These are phyloP conservation scores for Arachnomyces sp. DNA, from an alignment of 2,329 filamentous ascomycete species.

Conservation along the genomic window DNA sequence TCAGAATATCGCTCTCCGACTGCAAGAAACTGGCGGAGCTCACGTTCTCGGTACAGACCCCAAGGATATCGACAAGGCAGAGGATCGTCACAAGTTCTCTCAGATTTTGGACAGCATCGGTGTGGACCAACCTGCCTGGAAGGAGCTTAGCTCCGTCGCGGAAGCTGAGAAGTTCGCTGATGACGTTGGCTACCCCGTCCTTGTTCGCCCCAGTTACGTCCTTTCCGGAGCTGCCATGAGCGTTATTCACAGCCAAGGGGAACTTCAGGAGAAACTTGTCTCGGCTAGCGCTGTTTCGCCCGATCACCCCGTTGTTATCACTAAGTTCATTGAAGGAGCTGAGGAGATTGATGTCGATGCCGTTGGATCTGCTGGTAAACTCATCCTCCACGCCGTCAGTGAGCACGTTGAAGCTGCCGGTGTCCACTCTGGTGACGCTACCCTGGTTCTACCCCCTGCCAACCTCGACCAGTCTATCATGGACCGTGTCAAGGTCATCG, in stretches of 20 bases:
- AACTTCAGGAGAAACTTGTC: slow-evolving; percentile 90
- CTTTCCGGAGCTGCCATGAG: slow-evolving; percentile 98
- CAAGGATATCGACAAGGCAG: slow-evolving; percentile 91
- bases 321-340: slow-evolving; percentile 94
- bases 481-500: slow-evolving; percentile 87
- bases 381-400: slow-evolving; percentile 84
- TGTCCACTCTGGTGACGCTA: slow-evolving; percentile 96
- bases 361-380: slow-evolving; percentile 75
- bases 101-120: slow-evolving; percentile 94
- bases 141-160: slow-evolving; percentile 82
- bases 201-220: slow-evolving; percentile 91
- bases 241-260: slow-evolving; percentile 77
- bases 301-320: slow-evolving; percentile 96
- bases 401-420: slow-evolving; percentile 96
- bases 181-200: slow-evolving; percentile 81
- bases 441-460: slow-evolving; percentile 79
- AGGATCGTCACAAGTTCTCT: slow-evolving; percentile 97
- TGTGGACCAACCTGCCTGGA: slow-evolving; percentile 95
- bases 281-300: slow-evolving; percentile 85
- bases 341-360: slow-evolving; percentile 95
- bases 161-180: slow-evolving; percentile 83
- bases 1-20: slow-evolving; percentile 90
- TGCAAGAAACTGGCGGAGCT: slow-evolving; percentile 84
- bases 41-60: slow-evolving; percentile 90
- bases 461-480: slow-evolving; percentile 69